Conservation (phyloP, 768 basidiomycete genomes). For the Naganishia friedmannii region DNA sequence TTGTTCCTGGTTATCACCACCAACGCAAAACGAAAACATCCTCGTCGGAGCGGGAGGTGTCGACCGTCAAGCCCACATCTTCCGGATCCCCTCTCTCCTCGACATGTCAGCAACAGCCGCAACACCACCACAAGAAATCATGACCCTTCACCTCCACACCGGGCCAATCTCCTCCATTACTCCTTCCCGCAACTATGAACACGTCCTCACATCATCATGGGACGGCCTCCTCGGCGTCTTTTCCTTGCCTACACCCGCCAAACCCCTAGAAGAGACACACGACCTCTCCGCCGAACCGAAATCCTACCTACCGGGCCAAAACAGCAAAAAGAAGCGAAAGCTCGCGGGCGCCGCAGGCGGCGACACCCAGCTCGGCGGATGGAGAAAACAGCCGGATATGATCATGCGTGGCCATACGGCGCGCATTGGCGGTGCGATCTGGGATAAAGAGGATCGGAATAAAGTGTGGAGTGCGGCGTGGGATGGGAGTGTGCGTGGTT, state of each 20-base stretch:
- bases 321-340: constrained; percentile 33
- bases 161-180: constrained; percentile 71
- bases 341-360: constrained; percentile 30
- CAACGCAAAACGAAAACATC: constrained; percentile 33
- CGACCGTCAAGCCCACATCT: constrained; percentile 50
- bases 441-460: constrained; percentile 53
- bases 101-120: constrained; percentile 40
- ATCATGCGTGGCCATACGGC: constrained; percentile 81
- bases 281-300: constrained; percentile 60
- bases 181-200: constrained; percentile 59
- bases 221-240: constrained; percentile 78
- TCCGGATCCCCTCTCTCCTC: constrained; percentile 51
- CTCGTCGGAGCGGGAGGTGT: constrained; percentile 50
- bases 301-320: constrained; percentile 45
- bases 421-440: constrained; percentile 71
- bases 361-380: constrained; percentile 42
- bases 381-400: constrained; percentile 60
- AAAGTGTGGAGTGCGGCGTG: constrained; percentile 65
- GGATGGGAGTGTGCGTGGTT: constrained; percentile 82
- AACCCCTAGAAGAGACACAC: constrained; percentile 62
- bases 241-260: constrained; percentile 56
- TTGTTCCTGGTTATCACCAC: constrained; percentile 44
- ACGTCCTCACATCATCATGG: constrained; percentile 81
- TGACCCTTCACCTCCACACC: constrained; percentile 79
- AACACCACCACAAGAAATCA: constrained; percentile 56